Percentiles rank a stretch among this genome's conserved stretches.
These are phyloP conservation scores for Trichomonas tenax DNA, from an alignment of 208 protist species.

Conservation along the genomic window DNA sequence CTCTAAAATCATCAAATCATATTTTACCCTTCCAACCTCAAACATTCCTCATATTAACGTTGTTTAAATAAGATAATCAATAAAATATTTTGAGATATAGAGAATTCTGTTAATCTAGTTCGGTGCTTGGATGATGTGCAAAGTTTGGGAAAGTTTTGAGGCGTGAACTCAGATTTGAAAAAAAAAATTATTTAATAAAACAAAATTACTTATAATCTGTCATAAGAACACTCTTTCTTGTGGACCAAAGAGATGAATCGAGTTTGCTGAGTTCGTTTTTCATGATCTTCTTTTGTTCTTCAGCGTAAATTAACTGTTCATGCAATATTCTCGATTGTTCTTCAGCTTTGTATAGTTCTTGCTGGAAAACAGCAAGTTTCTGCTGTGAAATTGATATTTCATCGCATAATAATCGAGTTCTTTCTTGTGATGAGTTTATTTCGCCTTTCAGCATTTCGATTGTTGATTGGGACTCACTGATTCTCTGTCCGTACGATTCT, in stretches of 20 bases:
- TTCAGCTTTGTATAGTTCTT: neutral
- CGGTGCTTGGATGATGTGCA: no score
- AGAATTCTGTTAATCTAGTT: no score
- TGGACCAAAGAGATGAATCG: neutral
- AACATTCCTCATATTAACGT: no score
- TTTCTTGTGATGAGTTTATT: neutral
- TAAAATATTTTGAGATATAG: no score
- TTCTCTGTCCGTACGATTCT: neutral
- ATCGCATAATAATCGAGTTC: neutral
- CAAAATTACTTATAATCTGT: no score
- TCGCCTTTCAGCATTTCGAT: neutral
- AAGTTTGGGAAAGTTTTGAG: no score
- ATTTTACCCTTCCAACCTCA: no score
- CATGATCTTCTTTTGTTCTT: neutral
- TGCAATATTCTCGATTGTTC: neutral
- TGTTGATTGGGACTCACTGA: neutral
- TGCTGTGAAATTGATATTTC: neutral
- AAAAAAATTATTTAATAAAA: no score
- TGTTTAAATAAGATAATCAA: no score
- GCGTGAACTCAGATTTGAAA: no score
- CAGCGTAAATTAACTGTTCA: neutral
- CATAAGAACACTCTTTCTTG: neutral
- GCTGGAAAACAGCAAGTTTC: neutral
- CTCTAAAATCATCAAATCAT: no score
- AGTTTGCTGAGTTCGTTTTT: neutral